phyloP scores from a whole-genome alignment of 2,329 filamentous ascomycete genomes.

The Aspergillus thermomutatus region DNA sequence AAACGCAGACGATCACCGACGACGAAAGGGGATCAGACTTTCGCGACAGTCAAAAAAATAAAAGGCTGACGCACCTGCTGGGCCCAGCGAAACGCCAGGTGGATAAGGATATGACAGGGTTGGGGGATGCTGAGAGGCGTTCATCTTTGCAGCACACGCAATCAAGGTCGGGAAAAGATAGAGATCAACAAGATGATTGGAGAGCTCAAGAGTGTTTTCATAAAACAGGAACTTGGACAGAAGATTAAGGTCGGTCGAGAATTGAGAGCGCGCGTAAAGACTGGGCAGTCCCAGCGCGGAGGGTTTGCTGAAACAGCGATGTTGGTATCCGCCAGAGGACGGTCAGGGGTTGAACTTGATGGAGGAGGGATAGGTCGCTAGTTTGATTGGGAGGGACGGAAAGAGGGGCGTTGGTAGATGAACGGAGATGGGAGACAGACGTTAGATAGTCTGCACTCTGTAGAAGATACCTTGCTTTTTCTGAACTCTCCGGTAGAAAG shows the following conservation, averaged over 20 bases:
- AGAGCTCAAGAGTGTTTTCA: constrained; percentile 4
- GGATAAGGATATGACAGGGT: constrained; percentile 28
- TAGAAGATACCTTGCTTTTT: neutral
- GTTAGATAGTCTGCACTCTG: neutral
- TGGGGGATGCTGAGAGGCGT: constrained; percentile 27
- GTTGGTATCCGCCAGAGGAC: constrained; percentile 10
- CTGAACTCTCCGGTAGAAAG: neutral
- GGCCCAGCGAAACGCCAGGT: constrained; percentile 30
- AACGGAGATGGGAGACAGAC: neutral
- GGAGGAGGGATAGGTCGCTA: neutral
- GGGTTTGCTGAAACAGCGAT: constrained; percentile 21
- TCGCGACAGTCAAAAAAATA: constrained; percentile 5
- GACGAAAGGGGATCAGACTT: constrained; percentile 3
- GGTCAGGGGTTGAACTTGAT: constrained; percentile 9
- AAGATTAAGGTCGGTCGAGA: constrained; percentile 8
- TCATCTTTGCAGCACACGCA: constrained; percentile 26
- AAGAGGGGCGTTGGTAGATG: constrained; percentile 8
- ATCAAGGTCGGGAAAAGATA: constrained; percentile 12
- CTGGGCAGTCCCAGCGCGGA: constrained; percentile 5
- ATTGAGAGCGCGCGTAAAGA: constrained; percentile 5
- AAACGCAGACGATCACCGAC: neutral
- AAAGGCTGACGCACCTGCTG: constrained; percentile 32
- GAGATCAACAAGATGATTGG: constrained; percentile 11
- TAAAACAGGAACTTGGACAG: constrained; percentile 9
- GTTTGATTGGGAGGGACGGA: constrained; percentile 9